Conservation (phyloP, 805 yeast genomes). For the Kuraishia ogatae region DNA sequence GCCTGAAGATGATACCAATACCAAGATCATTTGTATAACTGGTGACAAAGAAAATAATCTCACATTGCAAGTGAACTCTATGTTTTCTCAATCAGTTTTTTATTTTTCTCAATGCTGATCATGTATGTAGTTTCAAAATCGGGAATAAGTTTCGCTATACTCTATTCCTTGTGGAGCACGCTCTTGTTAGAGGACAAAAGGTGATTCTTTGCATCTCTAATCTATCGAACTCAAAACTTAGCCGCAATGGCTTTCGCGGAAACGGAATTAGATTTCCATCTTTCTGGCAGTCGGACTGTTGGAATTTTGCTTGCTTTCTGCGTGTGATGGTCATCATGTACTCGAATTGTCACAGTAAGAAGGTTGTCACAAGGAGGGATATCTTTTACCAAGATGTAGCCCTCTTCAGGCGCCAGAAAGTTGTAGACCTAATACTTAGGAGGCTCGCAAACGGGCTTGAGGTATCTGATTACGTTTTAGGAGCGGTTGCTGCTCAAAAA, state of each 20-base stretch:
- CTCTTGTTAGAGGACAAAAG: background rate
- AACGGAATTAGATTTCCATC: background rate
- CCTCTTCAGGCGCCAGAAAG: constrained; percentile 35
- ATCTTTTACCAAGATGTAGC: constrained; percentile 49
- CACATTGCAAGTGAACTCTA: background rate
- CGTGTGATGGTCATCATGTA: background rate
- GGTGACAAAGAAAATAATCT: background rate
- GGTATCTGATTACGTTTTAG: constrained; percentile 27
- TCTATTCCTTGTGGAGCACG: background rate
- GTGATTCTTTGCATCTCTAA: background rate
- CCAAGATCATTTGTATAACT: background rate
- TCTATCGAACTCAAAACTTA: background rate
- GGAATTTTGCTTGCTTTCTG: background rate
- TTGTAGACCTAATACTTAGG: constrained; percentile 30
- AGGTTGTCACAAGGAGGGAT: constrained; percentile 42
- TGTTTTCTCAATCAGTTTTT: too few relatives aligned
- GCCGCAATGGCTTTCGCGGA: background rate
- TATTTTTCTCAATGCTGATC: too few relatives aligned
- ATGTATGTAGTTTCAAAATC: background rate
- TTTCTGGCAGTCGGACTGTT: background rate
- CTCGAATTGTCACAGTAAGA: background rate
- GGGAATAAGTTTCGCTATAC: background rate
- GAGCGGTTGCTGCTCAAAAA: constrained; percentile 45
- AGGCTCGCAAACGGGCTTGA: constrained; percentile 28
- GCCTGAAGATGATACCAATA: background rate